Evolutionary conservation across 1,284 basidiomycete genomes (phyloP).

Genomic region (Vanrija sp.): DNA sequence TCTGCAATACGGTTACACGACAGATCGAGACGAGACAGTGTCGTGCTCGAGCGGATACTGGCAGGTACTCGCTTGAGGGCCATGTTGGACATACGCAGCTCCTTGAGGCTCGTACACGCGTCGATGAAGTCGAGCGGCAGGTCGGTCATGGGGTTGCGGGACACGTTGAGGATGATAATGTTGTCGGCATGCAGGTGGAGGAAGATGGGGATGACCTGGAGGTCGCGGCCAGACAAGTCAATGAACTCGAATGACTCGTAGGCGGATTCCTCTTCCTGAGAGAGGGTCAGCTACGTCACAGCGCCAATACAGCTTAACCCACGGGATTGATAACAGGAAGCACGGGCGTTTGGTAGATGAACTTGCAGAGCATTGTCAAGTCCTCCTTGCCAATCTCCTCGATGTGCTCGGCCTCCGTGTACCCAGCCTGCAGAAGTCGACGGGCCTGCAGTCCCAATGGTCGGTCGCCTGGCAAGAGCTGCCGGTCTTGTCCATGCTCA

Average conservation of each 20-base stretch:
- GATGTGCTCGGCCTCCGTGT: slow-evolving; percentile 74
- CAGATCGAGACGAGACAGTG: slow-evolving; percentile 79
- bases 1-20: slow-evolving; percentile 91
- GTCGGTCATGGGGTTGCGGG: slow-evolving; percentile 92
- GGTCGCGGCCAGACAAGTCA: slow-evolving; percentile 75
- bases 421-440: slow-evolving; percentile 85
- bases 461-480: slow-evolving; percentile 72
- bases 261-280: slow-evolving; percentile 61
- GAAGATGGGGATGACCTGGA: slow-evolving; percentile 86
- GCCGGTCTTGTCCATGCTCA: slow-evolving; percentile 78
- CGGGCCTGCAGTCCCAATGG: slow-evolving; percentile 81
- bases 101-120: slow-evolving; percentile 75
- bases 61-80: slow-evolving; percentile 90
- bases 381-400: slow-evolving; percentile 78
- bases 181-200: slow-evolving; percentile 82
- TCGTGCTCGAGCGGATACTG: slow-evolving; percentile 69
- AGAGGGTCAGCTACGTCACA: slow-evolving; percentile 15
- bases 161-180: slow-evolving; percentile 83
- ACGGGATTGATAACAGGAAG: slow-evolving; percentile 61
- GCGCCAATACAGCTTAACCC: slow-evolving; percentile 33
- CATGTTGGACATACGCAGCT: slow-evolving; percentile 87
- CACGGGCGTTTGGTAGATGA: slow-evolving; percentile 59
- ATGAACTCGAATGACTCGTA: slow-evolving; percentile 76
- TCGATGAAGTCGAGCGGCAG: slow-evolving; percentile 96
- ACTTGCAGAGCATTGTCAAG: slow-evolving; percentile 79